phyloP scores from a whole-genome alignment of 202 grass and related monocot species.

The Setaria italica region DNA sequence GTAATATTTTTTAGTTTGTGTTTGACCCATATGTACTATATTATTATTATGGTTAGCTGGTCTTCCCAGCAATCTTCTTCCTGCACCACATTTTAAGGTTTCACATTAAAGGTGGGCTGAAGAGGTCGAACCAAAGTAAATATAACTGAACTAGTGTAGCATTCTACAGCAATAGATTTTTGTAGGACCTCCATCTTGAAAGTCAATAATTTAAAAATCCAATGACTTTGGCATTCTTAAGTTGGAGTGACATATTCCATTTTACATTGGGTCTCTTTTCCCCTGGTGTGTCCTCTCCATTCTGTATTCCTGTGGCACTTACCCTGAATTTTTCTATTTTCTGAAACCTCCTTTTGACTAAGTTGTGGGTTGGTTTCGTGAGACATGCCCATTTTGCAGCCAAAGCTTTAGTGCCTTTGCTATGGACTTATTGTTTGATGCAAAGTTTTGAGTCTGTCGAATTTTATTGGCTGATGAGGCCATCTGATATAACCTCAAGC shows the following conservation, averaged over 20 bases:
- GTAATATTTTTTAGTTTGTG: neutral
- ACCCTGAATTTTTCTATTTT: neutral
- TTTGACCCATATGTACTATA: neutral
- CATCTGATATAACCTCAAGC: neutral
- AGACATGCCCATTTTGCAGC: neutral
- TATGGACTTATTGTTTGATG: neutral
- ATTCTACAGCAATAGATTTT: neutral
- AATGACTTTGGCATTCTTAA: neutral
- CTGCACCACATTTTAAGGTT: neutral
- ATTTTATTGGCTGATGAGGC: neutral
- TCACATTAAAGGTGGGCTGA: neutral
- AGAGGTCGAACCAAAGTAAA: neutral
- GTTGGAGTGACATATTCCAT: neutral
- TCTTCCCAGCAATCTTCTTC: neutral
- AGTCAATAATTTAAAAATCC: neutral
- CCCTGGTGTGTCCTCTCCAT: neutral
- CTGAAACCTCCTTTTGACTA: neutral
- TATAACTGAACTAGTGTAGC: neutral
- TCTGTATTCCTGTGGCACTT: neutral
- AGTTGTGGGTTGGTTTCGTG: neutral
- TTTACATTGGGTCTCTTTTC: neutral
- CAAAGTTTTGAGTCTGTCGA: neutral
- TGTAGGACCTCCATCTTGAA: neutral
- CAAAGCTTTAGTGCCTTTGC: conserved; percentile 17
- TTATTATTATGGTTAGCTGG: neutral